A percentile compares a stretch with the other conserved stretches of the same genome.
Conservation (phyloP, 1,139 yeast genomes). For the Kurtzmaniella natalensis region DNA sequence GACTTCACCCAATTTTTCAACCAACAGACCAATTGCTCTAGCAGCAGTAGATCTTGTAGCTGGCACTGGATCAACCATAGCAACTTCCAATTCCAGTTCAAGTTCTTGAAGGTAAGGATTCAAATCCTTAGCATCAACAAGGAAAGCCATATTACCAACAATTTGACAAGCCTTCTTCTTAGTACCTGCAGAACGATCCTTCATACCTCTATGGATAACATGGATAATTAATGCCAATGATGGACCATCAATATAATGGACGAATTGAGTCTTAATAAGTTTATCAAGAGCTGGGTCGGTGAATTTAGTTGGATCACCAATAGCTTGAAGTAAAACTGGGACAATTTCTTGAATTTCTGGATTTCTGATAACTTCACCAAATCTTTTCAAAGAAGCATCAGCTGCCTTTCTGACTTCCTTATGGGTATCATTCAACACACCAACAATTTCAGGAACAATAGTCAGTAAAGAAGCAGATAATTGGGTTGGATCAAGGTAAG, state of each 20-base stretch:
- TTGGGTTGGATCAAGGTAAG: constrained; percentile 92
- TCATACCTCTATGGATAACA: constrained; percentile 93
- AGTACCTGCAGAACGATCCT: constrained; percentile 85
- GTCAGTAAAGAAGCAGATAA: constrained; percentile 82
- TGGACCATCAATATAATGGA: constrained; percentile 97
- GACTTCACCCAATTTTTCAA: constrained; percentile 94
- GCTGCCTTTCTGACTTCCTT: constrained; percentile 97
- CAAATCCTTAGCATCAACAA: constrained; percentile 84
- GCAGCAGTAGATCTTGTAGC: constrained; percentile 97
- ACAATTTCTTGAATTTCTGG: constrained; percentile 93
- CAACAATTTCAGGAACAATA: constrained; percentile 94
- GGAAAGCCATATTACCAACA: constrained; percentile 96
- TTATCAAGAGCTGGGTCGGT: constrained; percentile 88
- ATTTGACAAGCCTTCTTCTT: constrained; percentile 95
- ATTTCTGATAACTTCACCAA: constrained; percentile 95
- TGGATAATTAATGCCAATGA: constrained; percentile 92
- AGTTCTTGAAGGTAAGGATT: constrained; percentile 76
- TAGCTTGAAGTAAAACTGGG: constrained; percentile 85
- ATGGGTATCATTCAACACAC: constrained; percentile 90
- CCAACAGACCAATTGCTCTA: constrained; percentile 92
- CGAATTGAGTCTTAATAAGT: constrained; percentile 85
- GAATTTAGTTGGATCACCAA: constrained; percentile 89
- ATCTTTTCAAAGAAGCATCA: constrained; percentile 78
- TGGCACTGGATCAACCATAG: constrained; percentile 99
- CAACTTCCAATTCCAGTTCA: constrained; percentile 78